phyloP scores from a whole-genome alignment of 1,139 yeast genomes.

The Wickerhamiella infanticola region DNA sequence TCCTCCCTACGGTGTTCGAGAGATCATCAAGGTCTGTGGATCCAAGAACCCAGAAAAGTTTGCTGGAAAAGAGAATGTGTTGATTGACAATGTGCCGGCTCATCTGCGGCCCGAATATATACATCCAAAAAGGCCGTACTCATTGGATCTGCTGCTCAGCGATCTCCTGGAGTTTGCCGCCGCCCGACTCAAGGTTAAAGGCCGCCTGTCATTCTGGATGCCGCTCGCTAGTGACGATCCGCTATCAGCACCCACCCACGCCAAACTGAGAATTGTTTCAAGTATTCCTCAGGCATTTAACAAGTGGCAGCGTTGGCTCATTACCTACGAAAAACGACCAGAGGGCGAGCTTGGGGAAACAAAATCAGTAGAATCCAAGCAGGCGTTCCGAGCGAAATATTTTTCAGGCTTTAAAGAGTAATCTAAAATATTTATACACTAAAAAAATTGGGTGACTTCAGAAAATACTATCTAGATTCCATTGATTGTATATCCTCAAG shows the following conservation, averaged over 20 bases:
- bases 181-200: slow-evolving; percentile 50
- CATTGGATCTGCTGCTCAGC: slow-evolving; percentile 55
- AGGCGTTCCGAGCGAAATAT: slow-evolving; percentile 63
- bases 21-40: slow-evolving; percentile 87
- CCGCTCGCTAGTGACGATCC: slow-evolving; percentile 82
- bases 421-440: not conserved
- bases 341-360: slow-evolving; percentile 42
- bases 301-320: slow-evolving; percentile 74
- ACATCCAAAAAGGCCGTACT: slow-evolving; percentile 86
- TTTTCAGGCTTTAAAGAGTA: slow-evolving; percentile 23
- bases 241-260: slow-evolving; percentile 63
- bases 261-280: slow-evolving; percentile 50
- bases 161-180: slow-evolving; percentile 66
- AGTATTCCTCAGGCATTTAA: slow-evolving; percentile 77
- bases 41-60: slow-evolving; percentile 47
- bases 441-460: slow-evolving; percentile 8
- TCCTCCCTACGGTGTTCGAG: slow-evolving; percentile 97
- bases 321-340: slow-evolving; percentile 65
- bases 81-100: slow-evolving; percentile 67
- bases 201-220: slow-evolving; percentile 92
- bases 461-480: slow-evolving; percentile 22
- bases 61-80: slow-evolving; percentile 52
- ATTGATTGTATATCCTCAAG: slow-evolving; percentile 15
- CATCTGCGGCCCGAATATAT: slow-evolving; percentile 68
- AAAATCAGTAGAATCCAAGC: slow-evolving; percentile 27